phyloP scores from a whole-genome alignment of 2,329 filamentous ascomycete species.

The Nemania sp. region DNA sequence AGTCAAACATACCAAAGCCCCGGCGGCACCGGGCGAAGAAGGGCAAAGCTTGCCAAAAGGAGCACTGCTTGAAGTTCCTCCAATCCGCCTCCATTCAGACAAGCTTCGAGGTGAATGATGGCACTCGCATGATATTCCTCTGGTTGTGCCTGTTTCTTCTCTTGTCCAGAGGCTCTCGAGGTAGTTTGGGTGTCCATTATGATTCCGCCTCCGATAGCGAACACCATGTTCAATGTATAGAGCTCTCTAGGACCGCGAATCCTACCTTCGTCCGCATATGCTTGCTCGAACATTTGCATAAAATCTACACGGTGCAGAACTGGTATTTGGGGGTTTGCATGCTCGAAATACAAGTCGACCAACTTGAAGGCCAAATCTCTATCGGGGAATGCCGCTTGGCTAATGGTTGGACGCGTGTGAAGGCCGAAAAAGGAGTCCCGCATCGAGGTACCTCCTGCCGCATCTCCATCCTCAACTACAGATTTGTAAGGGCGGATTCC shows the following conservation, averaged over 20 bases:
- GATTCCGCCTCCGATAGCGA: slow-evolving; percentile 92
- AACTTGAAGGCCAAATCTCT: slow-evolving; percentile 72
- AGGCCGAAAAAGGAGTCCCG: slow-evolving; percentile 97
- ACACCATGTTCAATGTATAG: slow-evolving; percentile 97
- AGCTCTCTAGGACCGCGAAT: slow-evolving; percentile 75
- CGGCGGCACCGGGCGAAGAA: slow-evolving; percentile 87
- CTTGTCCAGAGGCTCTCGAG: slow-evolving; percentile 39
- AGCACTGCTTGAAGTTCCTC: slow-evolving; percentile 94
- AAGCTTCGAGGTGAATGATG: slow-evolving; percentile 87
- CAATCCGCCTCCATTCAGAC: slow-evolving; percentile 83
- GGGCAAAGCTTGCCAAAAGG: slow-evolving; percentile 85
- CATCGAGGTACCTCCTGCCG: slow-evolving; percentile 74
- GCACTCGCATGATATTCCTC: slow-evolving; percentile 97
- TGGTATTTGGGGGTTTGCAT: slow-evolving; percentile 94
- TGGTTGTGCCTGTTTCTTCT: slow-evolving; percentile 66
- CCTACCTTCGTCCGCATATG: slow-evolving; percentile 70
- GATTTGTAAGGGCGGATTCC: slow-evolving; percentile 62
- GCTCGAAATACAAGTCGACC: slow-evolving; percentile 87
- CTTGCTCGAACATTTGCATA: slow-evolving; percentile 81
- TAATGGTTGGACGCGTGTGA: slow-evolving; percentile 85
- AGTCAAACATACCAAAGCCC: slow-evolving; percentile 70
- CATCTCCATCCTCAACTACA: slow-evolving; percentile 47
- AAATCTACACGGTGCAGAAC: slow-evolving; percentile 89
- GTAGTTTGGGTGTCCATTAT: slow-evolving; percentile 69
- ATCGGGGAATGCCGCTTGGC: slow-evolving; percentile 81